Evolutionary conservation across 352 stramenopile genomes (phyloP), one percentile per base, ranked within the genome.

Genomic region (Phytopythium delawarense): DNA sequence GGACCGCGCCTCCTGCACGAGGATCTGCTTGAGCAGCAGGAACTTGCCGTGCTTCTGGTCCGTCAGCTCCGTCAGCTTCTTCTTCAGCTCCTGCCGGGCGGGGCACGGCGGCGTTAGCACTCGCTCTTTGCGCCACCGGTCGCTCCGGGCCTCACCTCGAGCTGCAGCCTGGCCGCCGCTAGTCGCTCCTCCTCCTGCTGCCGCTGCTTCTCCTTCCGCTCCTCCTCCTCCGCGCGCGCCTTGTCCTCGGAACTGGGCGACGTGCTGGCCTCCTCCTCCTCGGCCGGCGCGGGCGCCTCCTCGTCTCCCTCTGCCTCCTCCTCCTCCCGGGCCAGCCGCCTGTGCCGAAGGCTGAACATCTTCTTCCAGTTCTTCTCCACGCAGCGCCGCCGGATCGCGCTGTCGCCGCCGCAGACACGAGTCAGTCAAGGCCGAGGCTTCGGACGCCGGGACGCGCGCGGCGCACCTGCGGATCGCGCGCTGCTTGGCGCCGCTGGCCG

Each of bases 291-390:
- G 7, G 35, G 18, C 20, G 20, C 4, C 7, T 15, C n/a, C 20
- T 49, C 58, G 68, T 32, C 57, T 35, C 18, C 65, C 39, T 35
- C 71, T 25, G 28, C n/a, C 37, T 12, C 50, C 37, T 64, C 63
- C 28, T 46, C 55, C 50, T 72, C 64, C 35, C 62, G 39, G 40
- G 25, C 18, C 21, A 79, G 65, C 46, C 77, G 69, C 35, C 50
- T 54, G 50, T 84, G 79, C 35, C 77, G 69, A 25, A 87, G 59
- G 20, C 68, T 80, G 50, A 92, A 74, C 65, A 92, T 66, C 60
- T 92, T 92, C 59, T 81, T 79, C 83, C 83, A 92, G 73, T 92
- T 92, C 54, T 91, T 91, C 64, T 91, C 79, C 71, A 76, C 84
- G 55, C 79, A 89, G 44, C 75, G 79, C 32, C 76, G 63, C 23